phyloP scores from a whole-genome alignment of 2,329 filamentous ascomycete genomes.

The Penicillium sp. region DNA sequence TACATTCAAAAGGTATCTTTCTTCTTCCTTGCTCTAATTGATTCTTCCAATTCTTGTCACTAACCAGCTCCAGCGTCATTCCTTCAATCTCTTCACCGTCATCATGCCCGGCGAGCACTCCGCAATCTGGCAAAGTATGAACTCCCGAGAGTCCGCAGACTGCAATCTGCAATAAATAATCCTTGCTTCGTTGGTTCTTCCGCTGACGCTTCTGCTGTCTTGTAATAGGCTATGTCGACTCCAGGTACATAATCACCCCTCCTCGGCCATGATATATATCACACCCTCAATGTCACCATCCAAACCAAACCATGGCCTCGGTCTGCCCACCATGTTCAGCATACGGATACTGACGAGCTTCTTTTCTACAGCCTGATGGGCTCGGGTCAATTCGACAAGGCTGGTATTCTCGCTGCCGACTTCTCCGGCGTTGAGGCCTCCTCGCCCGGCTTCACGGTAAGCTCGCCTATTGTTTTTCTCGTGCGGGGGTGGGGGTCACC shows the following conservation, averaged over 20 bases:
- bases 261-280: not conserved
- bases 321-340: not conserved
- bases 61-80: slow-evolving; percentile 6
- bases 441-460: slow-evolving; percentile 68
- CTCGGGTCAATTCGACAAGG: slow-evolving; percentile 76
- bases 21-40: not conserved
- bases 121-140: slow-evolving; percentile 37
- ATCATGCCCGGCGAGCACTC: slow-evolving; percentile 39
- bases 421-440: slow-evolving; percentile 78
- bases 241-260: slow-evolving; percentile 48
- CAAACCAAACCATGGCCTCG: not conserved
- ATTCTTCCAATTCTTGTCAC: slow-evolving; percentile 1
- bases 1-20: slow-evolving; percentile 10
- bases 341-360: slow-evolving; percentile 10
- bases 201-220: slow-evolving; percentile 17
- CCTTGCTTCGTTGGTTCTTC: slow-evolving; percentile 4
- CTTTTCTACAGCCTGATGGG: slow-evolving; percentile 64
- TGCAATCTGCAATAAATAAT: not conserved
- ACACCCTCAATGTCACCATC: slow-evolving; percentile 11
- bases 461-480: slow-evolving; percentile 22
- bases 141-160: not conserved
- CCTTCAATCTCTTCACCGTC: slow-evolving; percentile 10
- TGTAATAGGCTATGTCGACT: slow-evolving; percentile 57
- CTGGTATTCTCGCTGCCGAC: slow-evolving; percentile 74
- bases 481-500: slow-evolving; percentile 8